phyloP scores from a whole-genome alignment of 805 yeast species.

The Ogataea henricii region DNA sequence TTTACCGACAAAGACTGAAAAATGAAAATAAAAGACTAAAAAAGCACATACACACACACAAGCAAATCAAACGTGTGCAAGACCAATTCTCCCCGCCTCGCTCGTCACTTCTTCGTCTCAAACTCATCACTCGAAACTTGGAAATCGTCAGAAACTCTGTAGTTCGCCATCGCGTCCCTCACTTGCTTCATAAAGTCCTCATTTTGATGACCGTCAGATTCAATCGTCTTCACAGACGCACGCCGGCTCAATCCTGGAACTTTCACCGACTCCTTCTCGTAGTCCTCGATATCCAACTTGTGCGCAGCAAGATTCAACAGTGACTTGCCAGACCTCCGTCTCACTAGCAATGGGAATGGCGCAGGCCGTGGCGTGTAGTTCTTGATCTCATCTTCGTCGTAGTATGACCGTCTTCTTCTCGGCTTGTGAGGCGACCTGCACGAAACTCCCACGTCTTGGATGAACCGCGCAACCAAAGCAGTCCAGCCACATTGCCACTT shows the following conservation, averaged over 20 bases:
- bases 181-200: slow-evolving; percentile 43
- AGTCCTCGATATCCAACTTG: slow-evolving; percentile 66
- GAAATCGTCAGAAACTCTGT: slow-evolving; percentile 38
- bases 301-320: slow-evolving; percentile 67
- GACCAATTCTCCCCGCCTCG: neutral
- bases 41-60: neutral
- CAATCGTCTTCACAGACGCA: slow-evolving; percentile 31
- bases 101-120: slow-evolving; percentile 33
- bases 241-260: slow-evolving; percentile 37
- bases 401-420: slow-evolving; percentile 30
- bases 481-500: slow-evolving; percentile 98
- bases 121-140: slow-evolving; percentile 57
- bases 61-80: neutral
- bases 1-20: too few species aligned
- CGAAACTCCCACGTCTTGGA: slow-evolving; percentile 82
- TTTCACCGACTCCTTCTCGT: slow-evolving; percentile 44
- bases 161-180: slow-evolving; percentile 43
- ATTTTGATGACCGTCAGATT: slow-evolving; percentile 23
- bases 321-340: slow-evolving; percentile 78
- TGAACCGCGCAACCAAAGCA: slow-evolving; percentile 86
- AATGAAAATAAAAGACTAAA: neutral
- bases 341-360: slow-evolving; percentile 41
- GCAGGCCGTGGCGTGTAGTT: slow-evolving; percentile 47
- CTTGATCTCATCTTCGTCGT: slow-evolving; percentile 38
- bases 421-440: slow-evolving; percentile 51